Base-by-base conservation (phyloP, 257 asterid species). In the Agastache rugosa region DNA sequence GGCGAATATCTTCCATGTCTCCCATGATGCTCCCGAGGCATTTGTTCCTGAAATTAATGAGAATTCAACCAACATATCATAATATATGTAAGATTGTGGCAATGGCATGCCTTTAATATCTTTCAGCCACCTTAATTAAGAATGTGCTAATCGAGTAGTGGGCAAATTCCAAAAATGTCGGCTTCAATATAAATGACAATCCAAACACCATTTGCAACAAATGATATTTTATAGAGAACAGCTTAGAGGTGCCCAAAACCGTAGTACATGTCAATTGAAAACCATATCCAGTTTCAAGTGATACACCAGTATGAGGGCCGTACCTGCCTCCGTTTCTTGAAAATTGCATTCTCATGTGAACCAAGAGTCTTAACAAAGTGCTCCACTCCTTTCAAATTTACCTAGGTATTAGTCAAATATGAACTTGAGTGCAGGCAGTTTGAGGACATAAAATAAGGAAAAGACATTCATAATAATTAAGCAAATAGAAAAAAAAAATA, bases 321-420 rank as follows among this genome's bases (percentile, higher is more conserved):
- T 80, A 89, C 89, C 91, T 80, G 86, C 37, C 34, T 79, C 37
- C 90, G 81, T 75, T 77, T 87, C 82, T 70, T 82, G 75, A 89
- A 89, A 77, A 85, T 81, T 8, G 74, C 79, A 74, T 67, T 65
- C 79, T 89, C 96, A 45, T 76, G 53, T 23, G 82, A 50, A 67
- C 83, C 89, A 74, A 89, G 73, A 65, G 89, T 83, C 77, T 69
- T 90, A 63, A 89, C 66, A 67, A 87, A 89, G 73, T 79, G 86
- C 34, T 79, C 92, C 54, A 82, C 84, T 29, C 87, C 80, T 73
- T 80, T 77, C 82, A 86, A 80, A 72, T 82, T 79, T 71, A 89
- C 92, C 95, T 89, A 78, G 53, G 66, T 15, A 73, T 61, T 68
- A 60, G 35, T 48, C 4, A 77, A 70, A 71, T 35, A 74, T 34